These are phyloP conservation scores for Fusarium sp. DNA, from an alignment of 2,329 filamentous ascomycete species.

Conservation along the genomic window DNA sequence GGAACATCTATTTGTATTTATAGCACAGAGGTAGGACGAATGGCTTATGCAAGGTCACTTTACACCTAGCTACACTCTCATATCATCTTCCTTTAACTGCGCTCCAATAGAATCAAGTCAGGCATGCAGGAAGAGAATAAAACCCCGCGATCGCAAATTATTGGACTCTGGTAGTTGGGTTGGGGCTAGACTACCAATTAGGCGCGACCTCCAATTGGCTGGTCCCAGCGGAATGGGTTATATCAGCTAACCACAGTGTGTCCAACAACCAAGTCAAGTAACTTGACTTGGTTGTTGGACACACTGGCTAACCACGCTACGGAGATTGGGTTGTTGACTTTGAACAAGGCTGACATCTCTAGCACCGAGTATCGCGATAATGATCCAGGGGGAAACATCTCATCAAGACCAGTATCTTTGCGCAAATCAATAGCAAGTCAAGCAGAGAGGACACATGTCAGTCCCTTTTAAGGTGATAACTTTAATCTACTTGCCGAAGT, in stretches of 20 bases:
- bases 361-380: neutral
- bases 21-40: neutral
- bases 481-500: conserved; percentile 6
- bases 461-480: neutral
- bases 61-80: too few relatives aligned
- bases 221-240: neutral
- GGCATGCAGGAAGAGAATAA: neutral
- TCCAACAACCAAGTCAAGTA: too few relatives aligned
- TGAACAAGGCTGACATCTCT: neutral
- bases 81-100: too few relatives aligned
- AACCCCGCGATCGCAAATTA: neutral
- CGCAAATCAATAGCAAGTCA: too few relatives aligned
- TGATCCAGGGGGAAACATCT: fast-evolving
- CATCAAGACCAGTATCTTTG: neutral
- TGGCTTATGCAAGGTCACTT: too few relatives aligned
- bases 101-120: too few relatives aligned
- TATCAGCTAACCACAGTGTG: too few relatives aligned
- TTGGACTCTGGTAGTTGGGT: fast-evolving
- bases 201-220: neutral
- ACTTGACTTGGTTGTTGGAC: too few relatives aligned
- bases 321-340: neutral
- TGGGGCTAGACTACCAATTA: neutral
- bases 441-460: too few relatives aligned
- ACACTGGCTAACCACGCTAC: too few relatives aligned
- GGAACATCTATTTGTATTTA: neutral